phyloP scores from a whole-genome alignment of 2,329 filamentous ascomycete species.

The Atkinsonella texensis region DNA sequence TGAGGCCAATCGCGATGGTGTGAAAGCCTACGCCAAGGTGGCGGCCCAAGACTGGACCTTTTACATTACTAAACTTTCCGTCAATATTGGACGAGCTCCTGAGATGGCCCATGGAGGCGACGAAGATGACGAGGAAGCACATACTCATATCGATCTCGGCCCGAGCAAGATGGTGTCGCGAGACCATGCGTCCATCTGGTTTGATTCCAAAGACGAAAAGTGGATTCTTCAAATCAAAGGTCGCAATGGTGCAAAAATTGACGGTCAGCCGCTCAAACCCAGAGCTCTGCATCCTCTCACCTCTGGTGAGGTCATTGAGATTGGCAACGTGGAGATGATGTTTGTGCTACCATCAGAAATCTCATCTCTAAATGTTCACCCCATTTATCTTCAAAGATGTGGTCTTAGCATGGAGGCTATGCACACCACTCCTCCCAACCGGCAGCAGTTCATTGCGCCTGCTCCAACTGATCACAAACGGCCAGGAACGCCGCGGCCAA shows the following conservation, averaged over 20 bases:
- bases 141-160: conserved; percentile 77
- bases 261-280: conserved; percentile 59
- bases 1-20: conserved; percentile 47
- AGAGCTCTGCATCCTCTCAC: conserved; percentile 54
- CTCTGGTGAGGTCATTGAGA: conserved; percentile 84
- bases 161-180: conserved; percentile 74
- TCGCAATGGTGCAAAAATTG: conserved; percentile 79
- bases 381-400: conserved; percentile 57
- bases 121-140: conserved; percentile 33
- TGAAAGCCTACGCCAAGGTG: conserved; percentile 71
- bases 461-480: conserved; percentile 48
- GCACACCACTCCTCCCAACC: conserved; percentile 17
- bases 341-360: conserved; percentile 80
- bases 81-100: conserved; percentile 63
- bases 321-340: conserved; percentile 94
- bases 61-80: conserved; percentile 62
- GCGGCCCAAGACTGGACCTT: conserved; percentile 75
- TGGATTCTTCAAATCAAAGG: conserved; percentile 87
- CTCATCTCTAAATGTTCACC: conserved; percentile 53
- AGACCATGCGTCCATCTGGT: conserved; percentile 63
- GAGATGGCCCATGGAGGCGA: conserved; percentile 30
- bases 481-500: conserved; percentile 47
- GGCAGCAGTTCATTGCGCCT: conserved; percentile 42
- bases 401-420: conserved; percentile 31
- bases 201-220: conserved; percentile 52